phyloP scores from a whole-genome alignment of 345 rosid genomes.

The Anastatica hierochuntica region DNA sequence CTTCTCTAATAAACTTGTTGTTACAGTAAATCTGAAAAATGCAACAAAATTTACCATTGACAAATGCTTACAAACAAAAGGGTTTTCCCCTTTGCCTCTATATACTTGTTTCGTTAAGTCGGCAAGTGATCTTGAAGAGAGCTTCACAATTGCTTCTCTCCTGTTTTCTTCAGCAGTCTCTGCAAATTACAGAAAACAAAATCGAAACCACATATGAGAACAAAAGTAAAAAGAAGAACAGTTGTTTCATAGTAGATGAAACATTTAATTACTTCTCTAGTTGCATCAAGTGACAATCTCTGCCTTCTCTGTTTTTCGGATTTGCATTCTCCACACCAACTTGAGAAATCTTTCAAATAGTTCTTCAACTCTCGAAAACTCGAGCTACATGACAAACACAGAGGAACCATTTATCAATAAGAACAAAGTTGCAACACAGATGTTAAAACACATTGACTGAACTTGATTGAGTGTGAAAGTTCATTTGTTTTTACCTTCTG shows the following conservation, averaged over 20 bases:
- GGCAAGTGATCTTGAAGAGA: conserved; percentile 15
- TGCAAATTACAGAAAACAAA: conserved; percentile 2
- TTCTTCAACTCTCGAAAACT: conserved; percentile 74
- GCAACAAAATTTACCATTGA: background rate
- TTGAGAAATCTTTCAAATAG: conserved; percentile 70
- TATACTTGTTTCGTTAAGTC: conserved; percentile 5
- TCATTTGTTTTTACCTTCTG: conserved; percentile 59
- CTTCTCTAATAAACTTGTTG: background rate
- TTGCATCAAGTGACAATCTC: conserved; percentile 37
- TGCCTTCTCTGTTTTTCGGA: conserved; percentile 54
- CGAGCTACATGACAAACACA: conserved; percentile 36
- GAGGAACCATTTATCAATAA: background rate
- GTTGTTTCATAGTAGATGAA: background rate
- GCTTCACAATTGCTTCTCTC: conserved; percentile 20
- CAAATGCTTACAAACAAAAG: background rate
- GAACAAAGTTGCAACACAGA: no score
- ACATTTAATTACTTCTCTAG: conserved; percentile 12
- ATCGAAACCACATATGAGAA: background rate
- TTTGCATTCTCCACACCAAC: conserved; percentile 84
- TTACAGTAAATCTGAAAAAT: background rate
- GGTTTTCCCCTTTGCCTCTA: background rate
- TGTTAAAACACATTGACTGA: conserved; percentile 2
- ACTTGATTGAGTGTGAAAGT: no score
- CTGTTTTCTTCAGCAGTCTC: conserved; percentile 8
- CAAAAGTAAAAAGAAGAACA: background rate